Base-by-base conservation (phyloP, 1,284 basidiomycete genomes). In the Cystobasidium pallidum region DNA sequence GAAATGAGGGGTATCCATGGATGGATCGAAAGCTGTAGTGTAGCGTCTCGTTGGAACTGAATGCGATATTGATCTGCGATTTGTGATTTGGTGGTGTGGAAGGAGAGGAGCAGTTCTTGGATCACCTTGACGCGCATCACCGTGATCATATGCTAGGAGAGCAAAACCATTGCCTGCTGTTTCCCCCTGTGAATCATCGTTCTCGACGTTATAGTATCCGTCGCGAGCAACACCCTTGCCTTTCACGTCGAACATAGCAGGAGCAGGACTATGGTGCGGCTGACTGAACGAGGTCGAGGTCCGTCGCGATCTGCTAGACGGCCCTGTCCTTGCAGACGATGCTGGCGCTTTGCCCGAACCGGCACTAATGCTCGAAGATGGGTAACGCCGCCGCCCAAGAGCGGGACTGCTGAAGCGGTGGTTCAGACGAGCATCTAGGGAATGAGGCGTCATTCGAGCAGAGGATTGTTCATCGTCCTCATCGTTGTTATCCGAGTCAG, bases 1-100 rank as follows among this genome's bases (percentile, higher is more conserved):
- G 10, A 36, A n/a, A 36, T 32, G 17, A 11, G 1, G 11, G 6
- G 58, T 3, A 26, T 28, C 24, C 26, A 45, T 61, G 21, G 45
- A 61, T 24, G 58, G 58, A 19, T 61, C 58, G 13, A 61, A 61
- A 26, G n/a, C 28, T 11, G 58, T 61, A 28, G 41, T 61, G 34
- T 61, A 43, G 28, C 58, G 30, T 41, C 36, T 21, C 45, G 41
- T 36, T 3, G 58, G 58, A 24, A 34, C 30, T 4, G 54, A 57
- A 36, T 57, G 54, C 1, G 54, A 61, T 30, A 43, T 39, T 3
- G 58, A 43, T 45, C 41, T 45, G 6, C 41, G 41, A 57, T 11
- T 11, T 34, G 30, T n/a, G 8, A 32, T 17, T 4, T 43, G 58
- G 10, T 61, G 26, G 19, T 61, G n/a, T 6, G 11, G n/a, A 43